Base-by-base conservation (phyloP, 306 rosid species). In the Cicer judaicum region DNA sequence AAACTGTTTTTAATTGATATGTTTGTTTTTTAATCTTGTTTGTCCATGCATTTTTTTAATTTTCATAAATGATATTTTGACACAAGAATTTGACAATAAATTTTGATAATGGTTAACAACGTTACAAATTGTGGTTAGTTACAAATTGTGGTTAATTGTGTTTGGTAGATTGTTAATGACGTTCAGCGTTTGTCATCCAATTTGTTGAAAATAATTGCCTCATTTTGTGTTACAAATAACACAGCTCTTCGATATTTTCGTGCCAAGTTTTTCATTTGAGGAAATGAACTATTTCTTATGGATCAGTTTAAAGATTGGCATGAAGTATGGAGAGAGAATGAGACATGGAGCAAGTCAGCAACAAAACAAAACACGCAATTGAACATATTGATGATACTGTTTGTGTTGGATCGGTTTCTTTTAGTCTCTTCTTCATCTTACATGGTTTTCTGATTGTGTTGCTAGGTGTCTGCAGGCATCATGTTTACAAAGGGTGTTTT, bases 381-480 rank as follows among this genome's bases (percentile, higher is more conserved):
- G 14, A 43, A 70, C 9, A 24, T 48, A 14, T 53, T 76, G 52
- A n/a, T 43, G 42, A 46, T 21, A 60, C 18, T 34, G 65, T 60
- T 34, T 60, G 7, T 60, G 43, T 29, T 59, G 64, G 64, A 59
- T 24, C 4, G 3, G 1, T 29, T 21, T 10, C 24, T 21, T 34
- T 68, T 54, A 40, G 70, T 75, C 71, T 29, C 36, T 29, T 29
- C 36, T 64, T 80, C 76, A 63, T 82, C 43, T 80, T 66, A 84
- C 42, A 29, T 43, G 39, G 43, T 66, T 78, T 56, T 65, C 57
- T 2, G 41, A 13, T 71, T 74, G 10, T 76, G 24, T 77, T 68
- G 2, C 75, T 76, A 90, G 98, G 92, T 92, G 39, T 90, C 92
- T 0, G 92, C 96, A 8, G 88, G 93, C 48, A 90, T 92, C 62